phyloP scores from a whole-genome alignment of 1,139 yeast species.

The Maudiozyma humilis region DNA sequence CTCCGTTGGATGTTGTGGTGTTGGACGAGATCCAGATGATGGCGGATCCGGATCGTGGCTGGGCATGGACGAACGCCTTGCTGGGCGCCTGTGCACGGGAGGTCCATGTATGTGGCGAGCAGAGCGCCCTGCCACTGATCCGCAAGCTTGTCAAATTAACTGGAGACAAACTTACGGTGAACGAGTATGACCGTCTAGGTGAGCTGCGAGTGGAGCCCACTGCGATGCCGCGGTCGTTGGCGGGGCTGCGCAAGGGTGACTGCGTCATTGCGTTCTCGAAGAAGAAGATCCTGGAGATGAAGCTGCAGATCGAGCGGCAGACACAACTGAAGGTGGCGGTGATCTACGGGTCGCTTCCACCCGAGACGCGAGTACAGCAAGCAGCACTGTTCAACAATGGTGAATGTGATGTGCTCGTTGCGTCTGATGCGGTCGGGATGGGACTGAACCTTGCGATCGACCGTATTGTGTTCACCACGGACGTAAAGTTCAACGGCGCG shows the following conservation, averaged over 20 bases:
- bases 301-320: conserved; percentile 53
- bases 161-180: conserved; percentile 70
- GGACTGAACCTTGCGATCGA: conserved; percentile 82
- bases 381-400: conserved; percentile 73
- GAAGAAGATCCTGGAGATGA: conserved; percentile 53
- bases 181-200: conserved; percentile 67
- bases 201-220: conserved; percentile 49
- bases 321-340: conserved; percentile 73
- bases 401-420: conserved; percentile 69
- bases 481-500: conserved; percentile 64
- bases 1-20: conserved; percentile 75
- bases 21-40: conserved; percentile 97
- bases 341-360: conserved; percentile 92
- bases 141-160: conserved; percentile 51
- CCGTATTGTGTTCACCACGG: conserved; percentile 65
- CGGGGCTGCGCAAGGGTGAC: conserved; percentile 57
- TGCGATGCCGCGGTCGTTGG: conserved; percentile 32
- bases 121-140: conserved; percentile 63
- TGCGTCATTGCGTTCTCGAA: conserved; percentile 86
- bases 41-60: conserved; percentile 69
- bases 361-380: conserved; percentile 84
- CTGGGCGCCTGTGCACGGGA: conserved; percentile 82
- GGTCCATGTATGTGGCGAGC: conserved; percentile 90
- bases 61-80: conserved; percentile 92
- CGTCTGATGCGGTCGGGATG: conserved; percentile 98